Evolutionary conservation across 2,329 filamentous ascomycete species (phyloP), one percentile per base, ranked within the genome.

Genomic region (Boeremia exigua): DNA sequence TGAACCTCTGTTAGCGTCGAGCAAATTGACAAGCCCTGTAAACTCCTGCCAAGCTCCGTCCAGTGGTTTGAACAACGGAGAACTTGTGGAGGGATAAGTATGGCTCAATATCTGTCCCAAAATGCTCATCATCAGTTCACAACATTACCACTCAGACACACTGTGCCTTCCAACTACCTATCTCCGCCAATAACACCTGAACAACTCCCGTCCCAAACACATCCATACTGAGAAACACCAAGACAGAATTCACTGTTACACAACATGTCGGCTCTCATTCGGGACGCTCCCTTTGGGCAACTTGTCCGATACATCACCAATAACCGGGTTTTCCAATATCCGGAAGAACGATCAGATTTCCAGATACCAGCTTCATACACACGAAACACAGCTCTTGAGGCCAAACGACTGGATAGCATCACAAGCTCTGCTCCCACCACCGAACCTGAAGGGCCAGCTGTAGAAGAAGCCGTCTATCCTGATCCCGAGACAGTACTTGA

Each of bases 241-340:
- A 10, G 11, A 11, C 7, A 1, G 14, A 14, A 15, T 14, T 4
- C 9, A 2, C 27, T 6, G 12, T 14, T 17, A 14, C 3, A 23
- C 9, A 39, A 48, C 19, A 77, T 78, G 76, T 67, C 69, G 11
- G 74, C 70, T 58, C 60, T 81, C 4, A 75, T 87, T 53, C 77
- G 84, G 68, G 85, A 87, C 53, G 80, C 85, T 56, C 80, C 85
- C 27, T 63, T 86, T 59, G 86, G 86, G 62, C 84, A 87, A 62
- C 61, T 86, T 44, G 78, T 88, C 60, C 80, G 86, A 62, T 83
- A 78, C 62, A 45, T 81, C 49, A 84, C 84, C 2, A 71, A 73
- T 29, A 85, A 85, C 66, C 78, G 73, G 37, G 67, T 82, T 38
- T 75, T 88, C 11, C 78, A 80, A 54, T 88, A 87, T 56, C 84